phyloP scores from a whole-genome alignment of 108 stramenopile genomes.

The Pseudonitzschia delicatissima region DNA sequence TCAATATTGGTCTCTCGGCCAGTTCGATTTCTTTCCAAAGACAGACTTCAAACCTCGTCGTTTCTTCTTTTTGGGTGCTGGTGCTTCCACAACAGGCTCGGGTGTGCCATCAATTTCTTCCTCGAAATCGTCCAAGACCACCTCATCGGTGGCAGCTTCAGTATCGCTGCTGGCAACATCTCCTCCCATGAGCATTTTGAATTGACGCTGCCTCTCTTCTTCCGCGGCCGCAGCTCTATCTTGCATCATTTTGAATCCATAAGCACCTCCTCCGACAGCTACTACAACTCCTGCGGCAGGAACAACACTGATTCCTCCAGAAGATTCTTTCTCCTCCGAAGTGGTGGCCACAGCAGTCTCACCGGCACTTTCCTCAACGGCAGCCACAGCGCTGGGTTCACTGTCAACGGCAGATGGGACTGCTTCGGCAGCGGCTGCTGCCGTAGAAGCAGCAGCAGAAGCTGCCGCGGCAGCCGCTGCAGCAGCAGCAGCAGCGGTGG shows the following conservation, averaged over 20 bases:
- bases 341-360: neutral
- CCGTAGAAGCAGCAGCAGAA: conserved; percentile 22
- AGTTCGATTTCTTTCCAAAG: conserved; percentile 67
- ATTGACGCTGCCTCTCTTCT: conserved; percentile 65
- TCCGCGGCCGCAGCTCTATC: conserved; percentile 54
- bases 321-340: neutral
- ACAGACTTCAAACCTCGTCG: conserved; percentile 43
- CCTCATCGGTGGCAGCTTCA: neutral
- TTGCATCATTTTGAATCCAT: conserved; percentile 48
- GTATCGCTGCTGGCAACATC: conserved; percentile 37
- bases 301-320: conserved; percentile 31
- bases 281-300: conserved; percentile 52
- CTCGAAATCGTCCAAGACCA: conserved; percentile 10
- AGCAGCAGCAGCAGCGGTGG: conserved; percentile 36
- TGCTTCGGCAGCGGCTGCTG: conserved; percentile 5
- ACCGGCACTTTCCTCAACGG: conserved; percentile 3
- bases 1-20: conserved; percentile 64
- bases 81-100: conserved; percentile 10
- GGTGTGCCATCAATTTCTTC: conserved; percentile 3
- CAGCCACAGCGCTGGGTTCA: neutral
- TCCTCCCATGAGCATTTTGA: conserved; percentile 66
- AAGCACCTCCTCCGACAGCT: conserved; percentile 53
- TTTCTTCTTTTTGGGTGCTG: conserved; percentile 51
- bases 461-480: conserved; percentile 28
- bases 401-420: neutral